phyloP scores from a whole-genome alignment of 768 basidiomycete genomes.

The Mycena latifolia region DNA sequence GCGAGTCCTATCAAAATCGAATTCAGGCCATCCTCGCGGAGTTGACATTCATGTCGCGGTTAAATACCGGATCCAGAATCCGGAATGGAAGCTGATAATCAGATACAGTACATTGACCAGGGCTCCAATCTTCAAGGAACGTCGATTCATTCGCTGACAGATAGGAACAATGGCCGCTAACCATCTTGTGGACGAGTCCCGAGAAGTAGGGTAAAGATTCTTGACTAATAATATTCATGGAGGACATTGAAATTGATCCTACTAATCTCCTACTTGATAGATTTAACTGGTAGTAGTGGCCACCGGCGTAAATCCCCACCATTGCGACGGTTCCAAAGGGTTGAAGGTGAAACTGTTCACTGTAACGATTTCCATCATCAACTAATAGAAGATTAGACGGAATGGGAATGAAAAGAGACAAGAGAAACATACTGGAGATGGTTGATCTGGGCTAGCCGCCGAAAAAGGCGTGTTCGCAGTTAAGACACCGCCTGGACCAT shows the following conservation, averaged over 20 bases:
- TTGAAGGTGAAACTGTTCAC: conserved; percentile 8
- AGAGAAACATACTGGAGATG: conserved; percentile 21
- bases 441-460: conserved; percentile 16
- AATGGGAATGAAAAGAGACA: conserved; percentile 13
- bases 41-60: conserved; percentile 16
- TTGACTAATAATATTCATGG: conserved; percentile 12
- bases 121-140: conserved; percentile 16
- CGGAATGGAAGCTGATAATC: conserved; percentile 17
- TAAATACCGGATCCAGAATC: conserved; percentile 18
- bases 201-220: conserved; percentile 10
- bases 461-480: conserved; percentile 22
- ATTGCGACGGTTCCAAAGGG: conserved; percentile 18
- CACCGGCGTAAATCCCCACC: conserved; percentile 24
- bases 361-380: conserved; percentile 25
- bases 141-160: conserved; percentile 18
- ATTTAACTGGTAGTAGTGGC: conserved; percentile 12
- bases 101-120: conserved; percentile 15
- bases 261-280: conserved; percentile 15
- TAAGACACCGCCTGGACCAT: conserved; percentile 23
- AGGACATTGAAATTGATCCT: conserved; percentile 18
- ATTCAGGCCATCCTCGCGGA: conserved; percentile 16
- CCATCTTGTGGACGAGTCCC: conserved; percentile 16
- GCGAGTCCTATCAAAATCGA: conserved; percentile 16
- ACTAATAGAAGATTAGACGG: conserved; percentile 16
- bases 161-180: conserved; percentile 8